Conservation (phyloP, 352 stramenopile species). For the Globisporangium canariense region DNA sequence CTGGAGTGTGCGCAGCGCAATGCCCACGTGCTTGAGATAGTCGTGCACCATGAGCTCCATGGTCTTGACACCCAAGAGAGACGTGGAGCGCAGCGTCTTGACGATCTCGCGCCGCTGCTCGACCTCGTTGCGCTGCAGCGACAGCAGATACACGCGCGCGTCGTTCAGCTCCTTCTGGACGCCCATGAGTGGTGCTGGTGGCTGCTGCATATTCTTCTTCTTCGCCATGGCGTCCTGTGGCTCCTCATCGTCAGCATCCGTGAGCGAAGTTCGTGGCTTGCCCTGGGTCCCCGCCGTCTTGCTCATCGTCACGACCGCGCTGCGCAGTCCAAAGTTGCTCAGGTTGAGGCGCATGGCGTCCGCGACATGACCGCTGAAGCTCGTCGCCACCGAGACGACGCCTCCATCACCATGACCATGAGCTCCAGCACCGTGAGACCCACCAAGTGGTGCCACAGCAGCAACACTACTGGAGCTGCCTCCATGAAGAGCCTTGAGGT, state of each 20-base stretch:
- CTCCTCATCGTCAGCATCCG: background rate
- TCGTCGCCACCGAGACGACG: background rate
- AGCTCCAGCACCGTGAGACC: background rate
- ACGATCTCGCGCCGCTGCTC: conserved; percentile 34
- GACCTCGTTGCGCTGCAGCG: conserved; percentile 28
- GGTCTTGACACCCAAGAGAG: conserved; percentile 41
- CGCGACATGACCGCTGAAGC: conserved; percentile 2
- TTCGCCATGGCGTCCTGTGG: background rate
- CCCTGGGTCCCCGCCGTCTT: background rate
- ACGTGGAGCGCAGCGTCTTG: conserved; percentile 33
- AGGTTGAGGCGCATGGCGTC: conserved; percentile 16
- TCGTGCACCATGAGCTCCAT: conserved; percentile 60
- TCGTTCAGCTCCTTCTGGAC: conserved; percentile 27
- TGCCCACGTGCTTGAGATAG: conserved; percentile 36
- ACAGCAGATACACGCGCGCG: conserved; percentile 15
- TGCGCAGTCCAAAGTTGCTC: conserved; percentile 25
- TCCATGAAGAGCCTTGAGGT: conserved; percentile 6
- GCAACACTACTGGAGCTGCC: background rate
- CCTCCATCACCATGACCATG: background rate
- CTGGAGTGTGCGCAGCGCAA: conserved; percentile 20
- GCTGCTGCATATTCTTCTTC: background rate
- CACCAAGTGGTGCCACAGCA: background rate
- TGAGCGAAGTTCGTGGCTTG: conserved; percentile 11
- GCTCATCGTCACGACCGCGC: conserved; percentile 19
- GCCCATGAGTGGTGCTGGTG: background rate